phyloP scores from a whole-genome alignment of 1,139 yeast genomes.

The Hyphopichia fennica region DNA sequence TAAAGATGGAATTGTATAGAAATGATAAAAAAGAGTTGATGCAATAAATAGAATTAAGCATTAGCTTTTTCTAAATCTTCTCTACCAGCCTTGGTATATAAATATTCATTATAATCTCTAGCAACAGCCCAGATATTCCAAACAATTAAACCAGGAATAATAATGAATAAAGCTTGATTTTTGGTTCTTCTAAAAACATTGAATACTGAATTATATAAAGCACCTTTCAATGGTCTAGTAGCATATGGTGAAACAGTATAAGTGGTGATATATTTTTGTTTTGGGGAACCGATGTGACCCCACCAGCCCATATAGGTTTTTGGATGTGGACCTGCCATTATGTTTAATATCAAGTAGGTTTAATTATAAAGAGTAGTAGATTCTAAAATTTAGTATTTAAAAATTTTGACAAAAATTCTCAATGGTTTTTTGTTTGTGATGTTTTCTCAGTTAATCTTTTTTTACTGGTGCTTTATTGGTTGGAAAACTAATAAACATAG shows the following conservation, averaged over 20 bases:
- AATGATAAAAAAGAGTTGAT: neutral
- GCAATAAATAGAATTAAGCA: constrained; percentile 37
- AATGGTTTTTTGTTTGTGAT: neutral
- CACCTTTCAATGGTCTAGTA: constrained; percentile 88
- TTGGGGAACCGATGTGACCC: constrained; percentile 86
- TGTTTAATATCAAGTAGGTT: neutral
- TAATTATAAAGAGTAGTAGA: neutral
- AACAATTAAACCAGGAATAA: constrained; percentile 75
- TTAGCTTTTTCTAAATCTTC: constrained; percentile 84
- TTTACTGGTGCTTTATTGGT: constrained; percentile 4
- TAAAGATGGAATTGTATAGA: neutral
- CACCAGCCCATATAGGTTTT: constrained; percentile 96
- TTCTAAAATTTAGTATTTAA: neutral
- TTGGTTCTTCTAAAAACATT: constrained; percentile 94
- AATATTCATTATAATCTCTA: constrained; percentile 87
- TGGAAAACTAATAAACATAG: too few species aligned
- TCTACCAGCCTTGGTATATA: constrained; percentile 98
- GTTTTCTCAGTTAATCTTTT: neutral
- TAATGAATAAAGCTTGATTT: constrained; percentile 77
- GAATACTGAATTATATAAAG: constrained; percentile 82
- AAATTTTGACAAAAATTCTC: neutral
- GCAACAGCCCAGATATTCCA: constrained; percentile 89
- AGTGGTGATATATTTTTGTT: constrained; percentile 80
- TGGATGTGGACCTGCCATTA: constrained; percentile 74
- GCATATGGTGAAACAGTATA: constrained; percentile 94